Percentiles rank a stretch among this genome's conserved stretches.
Conservation (phyloP, 306 rosid genomes). For the Trifolium repens region DNA sequence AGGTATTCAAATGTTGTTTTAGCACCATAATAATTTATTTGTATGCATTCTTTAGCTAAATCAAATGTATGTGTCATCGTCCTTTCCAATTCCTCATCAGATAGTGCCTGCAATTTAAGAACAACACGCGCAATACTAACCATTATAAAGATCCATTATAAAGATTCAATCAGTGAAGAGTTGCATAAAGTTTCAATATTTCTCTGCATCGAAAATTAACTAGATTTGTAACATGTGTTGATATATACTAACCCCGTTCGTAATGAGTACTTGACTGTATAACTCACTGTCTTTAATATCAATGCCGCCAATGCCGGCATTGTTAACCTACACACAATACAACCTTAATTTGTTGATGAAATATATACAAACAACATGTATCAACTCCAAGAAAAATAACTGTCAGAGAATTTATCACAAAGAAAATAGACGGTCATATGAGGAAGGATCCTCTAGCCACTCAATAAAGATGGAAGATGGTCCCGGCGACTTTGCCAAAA, state of each 20-base stretch:
- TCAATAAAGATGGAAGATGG: too few relatives aligned
- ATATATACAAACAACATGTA: background rate
- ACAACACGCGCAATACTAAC: background rate
- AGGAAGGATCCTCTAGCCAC: too few relatives aligned
- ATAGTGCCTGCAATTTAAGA: constrained; percentile 36
- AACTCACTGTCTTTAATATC: constrained; percentile 10
- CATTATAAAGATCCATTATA: background rate
- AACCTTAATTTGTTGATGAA: background rate
- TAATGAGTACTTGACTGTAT: background rate
- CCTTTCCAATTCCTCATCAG: constrained; percentile 21
- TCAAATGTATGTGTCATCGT: constrained; percentile 44
- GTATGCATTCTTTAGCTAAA: constrained; percentile 53
- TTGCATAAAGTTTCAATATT: background rate
- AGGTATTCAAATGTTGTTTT: constrained; percentile 43
- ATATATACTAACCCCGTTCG: constrained; percentile 2
- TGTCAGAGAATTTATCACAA: too few relatives aligned
- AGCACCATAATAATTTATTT: constrained; percentile 50
- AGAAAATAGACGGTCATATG: too few relatives aligned
- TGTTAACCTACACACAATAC: constrained; percentile 50
- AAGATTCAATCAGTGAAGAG: background rate
- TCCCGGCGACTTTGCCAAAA: too few relatives aligned
- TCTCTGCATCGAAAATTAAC: background rate
- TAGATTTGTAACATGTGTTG: background rate
- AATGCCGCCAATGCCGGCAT: constrained; percentile 54
- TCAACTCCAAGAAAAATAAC: too few relatives aligned